Conservation (phyloP, 352 stramenopile species). For the Globisporangium abappressorium region DNA sequence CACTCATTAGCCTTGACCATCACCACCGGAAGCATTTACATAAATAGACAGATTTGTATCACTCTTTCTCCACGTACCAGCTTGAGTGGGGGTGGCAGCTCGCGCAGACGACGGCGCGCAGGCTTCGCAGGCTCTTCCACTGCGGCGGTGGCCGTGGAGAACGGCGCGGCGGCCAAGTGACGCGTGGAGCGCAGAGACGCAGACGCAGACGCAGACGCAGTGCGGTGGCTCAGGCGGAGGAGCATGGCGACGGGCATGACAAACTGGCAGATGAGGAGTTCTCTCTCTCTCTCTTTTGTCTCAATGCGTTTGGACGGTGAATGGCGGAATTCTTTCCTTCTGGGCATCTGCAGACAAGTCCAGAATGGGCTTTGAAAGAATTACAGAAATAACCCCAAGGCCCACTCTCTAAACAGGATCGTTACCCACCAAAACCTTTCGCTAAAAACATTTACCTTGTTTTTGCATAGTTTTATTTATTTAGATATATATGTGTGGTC, state of each 20-base stretch:
- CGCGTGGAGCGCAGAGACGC: constrained; percentile 8
- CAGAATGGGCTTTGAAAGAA: not conserved
- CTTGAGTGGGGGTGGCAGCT: constrained; percentile 74
- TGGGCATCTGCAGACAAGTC: not conserved
- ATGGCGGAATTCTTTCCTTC: constrained; percentile 3
- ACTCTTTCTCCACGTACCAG: constrained; percentile 36
- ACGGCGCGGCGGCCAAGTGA: constrained; percentile 1
- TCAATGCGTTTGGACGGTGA: not conserved
- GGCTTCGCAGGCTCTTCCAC: constrained; percentile 28
- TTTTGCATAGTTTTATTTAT: not conserved
- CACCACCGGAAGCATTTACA: not conserved
- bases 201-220: constrained; percentile 4
- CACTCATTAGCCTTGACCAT: not conserved
- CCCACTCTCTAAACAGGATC: not conserved
- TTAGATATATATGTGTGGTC: not conserved
- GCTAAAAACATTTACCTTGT: not conserved
- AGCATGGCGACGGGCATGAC: not conserved
- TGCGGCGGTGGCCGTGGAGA: constrained; percentile 37
- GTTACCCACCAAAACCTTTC: constrained; percentile 1
- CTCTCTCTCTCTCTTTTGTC: not conserved
- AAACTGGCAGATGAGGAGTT: not conserved
- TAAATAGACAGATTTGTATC: not conserved
- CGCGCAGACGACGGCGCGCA: constrained; percentile 51
- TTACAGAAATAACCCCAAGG: not conserved
- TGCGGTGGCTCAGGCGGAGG: not conserved